Base-by-base conservation (phyloP, 345 rosid species). In the Atalantia buxifolia region DNA sequence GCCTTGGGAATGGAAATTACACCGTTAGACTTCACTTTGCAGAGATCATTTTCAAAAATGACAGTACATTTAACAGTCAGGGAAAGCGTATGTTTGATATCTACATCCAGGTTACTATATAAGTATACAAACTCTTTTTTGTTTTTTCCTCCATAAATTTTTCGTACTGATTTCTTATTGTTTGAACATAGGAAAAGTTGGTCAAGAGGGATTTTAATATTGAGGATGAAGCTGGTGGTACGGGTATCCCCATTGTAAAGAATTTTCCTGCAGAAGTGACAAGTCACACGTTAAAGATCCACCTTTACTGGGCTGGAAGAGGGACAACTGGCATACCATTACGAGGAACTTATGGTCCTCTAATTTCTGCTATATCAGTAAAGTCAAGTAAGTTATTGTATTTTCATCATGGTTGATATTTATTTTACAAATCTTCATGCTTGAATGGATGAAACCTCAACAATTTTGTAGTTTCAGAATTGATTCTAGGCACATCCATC, bases 21-120 rank as follows among this genome's bases (percentile, higher is more conserved):
- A 92, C 87, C 19, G 87, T 93, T n/a, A 80, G 78, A 22, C 98
- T 95, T 70, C 98, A 92, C 84, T 93, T 95, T 68, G 92, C 97
- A 6, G 98, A 95, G 92, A 93, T 95, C 78, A 81, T 75, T 74
- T 93, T 87, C 82, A 86, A 78, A 31, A 83, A 84, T 74, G 92
- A 88, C 80, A 85, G 75, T 33, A 72, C 97, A 7, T 85, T 89
- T 66, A 59, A 69, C 73, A 82, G 91, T 77, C 89, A 89, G 6
- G 98, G 97, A 21, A 92, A 79, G 81, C 98, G 94, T 13, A 75
- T 92, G 69, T 95, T 93, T 16, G 92, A 95, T 83, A 85, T 92
- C 72, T 93, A 93, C 78, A 83, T 93, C 66, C 98, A 93, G 97
- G 95, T 93, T 79, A 55, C 38, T 36, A 36, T 27, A 18, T 13